phyloP scores from a whole-genome alignment of 2,329 filamentous ascomycete species.

The Helotiales sp. region DNA sequence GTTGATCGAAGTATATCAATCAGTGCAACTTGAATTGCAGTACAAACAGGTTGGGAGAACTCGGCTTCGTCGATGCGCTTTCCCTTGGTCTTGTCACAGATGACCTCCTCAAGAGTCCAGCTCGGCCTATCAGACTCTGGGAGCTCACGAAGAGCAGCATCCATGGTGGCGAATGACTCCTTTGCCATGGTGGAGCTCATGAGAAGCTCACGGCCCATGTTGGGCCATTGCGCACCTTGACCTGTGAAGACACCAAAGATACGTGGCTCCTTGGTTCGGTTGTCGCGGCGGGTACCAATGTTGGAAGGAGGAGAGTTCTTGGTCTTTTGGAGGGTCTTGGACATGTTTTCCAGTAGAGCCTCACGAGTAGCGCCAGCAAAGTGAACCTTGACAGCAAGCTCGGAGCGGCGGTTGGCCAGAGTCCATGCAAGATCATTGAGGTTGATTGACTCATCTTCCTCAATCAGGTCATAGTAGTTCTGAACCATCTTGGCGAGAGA shows the following conservation, averaged over 20 bases:
- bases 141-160: slow-evolving; percentile 33
- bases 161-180: slow-evolving; percentile 16
- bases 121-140: slow-evolving; percentile 13
- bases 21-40: slow-evolving; percentile 48
- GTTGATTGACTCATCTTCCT: slow-evolving; percentile 5
- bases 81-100: slow-evolving; percentile 19
- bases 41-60: slow-evolving; percentile 43
- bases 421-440: slow-evolving; percentile 16
- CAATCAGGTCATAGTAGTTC: slow-evolving; percentile 10
- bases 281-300: slow-evolving; percentile 8
- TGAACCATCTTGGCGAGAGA: slow-evolving; percentile 12
- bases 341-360: slow-evolving; percentile 10
- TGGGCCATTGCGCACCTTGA: slow-evolving; percentile 28
- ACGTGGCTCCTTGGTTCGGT: slow-evolving; percentile 6
- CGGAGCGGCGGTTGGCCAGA: slow-evolving; percentile 11
- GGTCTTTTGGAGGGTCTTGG: slow-evolving; percentile 25
- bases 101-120: slow-evolving; percentile 22
- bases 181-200: slow-evolving; percentile 9
- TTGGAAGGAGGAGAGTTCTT: slow-evolving; percentile 3
- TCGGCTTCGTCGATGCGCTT: slow-evolving; percentile 28
- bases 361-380: slow-evolving; percentile 10
- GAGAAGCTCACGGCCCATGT: slow-evolving; percentile 26
- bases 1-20: slow-evolving; percentile 44
- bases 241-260: slow-evolving; percentile 27
- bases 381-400: slow-evolving; percentile 7